Evolutionary conservation across 208 protist genomes (phyloP), one percentile per base, ranked within the genome.

Genomic region (Balamuthia mandrillaris): DNA sequence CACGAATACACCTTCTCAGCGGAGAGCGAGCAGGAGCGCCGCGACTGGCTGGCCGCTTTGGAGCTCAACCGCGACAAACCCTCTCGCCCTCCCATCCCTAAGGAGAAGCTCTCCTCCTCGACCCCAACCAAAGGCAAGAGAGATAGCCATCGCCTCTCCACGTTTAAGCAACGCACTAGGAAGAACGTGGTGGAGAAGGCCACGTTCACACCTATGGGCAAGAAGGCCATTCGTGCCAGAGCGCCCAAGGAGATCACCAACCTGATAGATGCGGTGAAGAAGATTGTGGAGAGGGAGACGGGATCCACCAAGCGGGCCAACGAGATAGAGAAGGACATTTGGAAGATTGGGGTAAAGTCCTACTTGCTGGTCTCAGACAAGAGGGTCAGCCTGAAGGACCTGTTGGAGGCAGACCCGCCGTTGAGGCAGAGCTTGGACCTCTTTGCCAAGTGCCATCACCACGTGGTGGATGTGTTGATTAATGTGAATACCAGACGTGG

Each of bases 301-400:
- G 37, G 42, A 35, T 77, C 68, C 10, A 35, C 18, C 44, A 41
- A 47, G 18, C 51, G 39, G 44, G 68, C 68, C n/a, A n/a, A n/a
- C n/a, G n/a, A n/a, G n/a, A 77, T 77, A 47, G 68, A 77, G 45
- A 77, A 77, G 27, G 56, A 77, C 24, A 27, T 77, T 18, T 29
- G 51, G 21, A n/a, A 47, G 29, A 47, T 77, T 0, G 68, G 68
- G 0, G n/a, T 77, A n/a, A 77, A 77, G 68, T 7, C 56, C 18
- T 77, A 77, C 24, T 77, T 77, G 10, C 45, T 77, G 7, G 68
- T 77, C 0, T 31, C 21, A 10, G 68, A 77, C 44, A 47, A 47
- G 44, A 77, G 56, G 39, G 7, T 77, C 37, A 29, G 21, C 29
- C n/a, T 68, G 2, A 37, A 68, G 14, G 60, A 68, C 10, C 3